These are phyloP conservation scores for Zygosaccharomyces sapae DNA, from an alignment of 1,139 yeast species.

Conservation along the genomic window DNA sequence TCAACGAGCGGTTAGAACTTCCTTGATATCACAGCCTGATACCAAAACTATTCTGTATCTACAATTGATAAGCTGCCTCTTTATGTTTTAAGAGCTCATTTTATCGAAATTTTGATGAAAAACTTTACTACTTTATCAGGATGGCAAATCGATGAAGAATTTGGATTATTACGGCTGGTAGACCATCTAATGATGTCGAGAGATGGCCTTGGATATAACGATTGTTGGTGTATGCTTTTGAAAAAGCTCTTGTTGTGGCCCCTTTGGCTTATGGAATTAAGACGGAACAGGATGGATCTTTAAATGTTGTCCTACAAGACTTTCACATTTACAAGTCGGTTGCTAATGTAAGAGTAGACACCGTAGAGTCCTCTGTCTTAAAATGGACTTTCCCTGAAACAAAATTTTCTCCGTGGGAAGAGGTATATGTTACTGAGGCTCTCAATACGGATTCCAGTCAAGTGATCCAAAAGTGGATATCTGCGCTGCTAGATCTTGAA, in stretches of 20 bases:
- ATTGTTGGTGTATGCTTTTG: constrained; percentile 30
- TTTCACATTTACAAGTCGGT: constrained; percentile 15
- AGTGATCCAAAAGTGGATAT: constrained; percentile 36
- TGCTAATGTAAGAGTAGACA: constrained; percentile 19
- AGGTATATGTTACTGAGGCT: constrained; percentile 21
- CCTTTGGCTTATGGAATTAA: constrained; percentile 8
- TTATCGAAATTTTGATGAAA: constrained; percentile 24
- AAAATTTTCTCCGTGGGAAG: constrained; percentile 5
- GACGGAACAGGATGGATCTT: constrained; percentile 9
- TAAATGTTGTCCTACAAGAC: constrained; percentile 12
- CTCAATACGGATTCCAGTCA: constrained; percentile 19
- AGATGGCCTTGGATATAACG: constrained; percentile 17
- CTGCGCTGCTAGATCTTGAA: constrained; percentile 28
- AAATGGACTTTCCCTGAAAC: constrained; percentile 14
- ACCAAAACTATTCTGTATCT: background rate
- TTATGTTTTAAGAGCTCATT: constrained; percentile 29
- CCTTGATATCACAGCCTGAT: constrained; percentile 2
- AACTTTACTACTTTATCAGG: constrained; percentile 19
- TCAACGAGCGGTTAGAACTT: background rate
- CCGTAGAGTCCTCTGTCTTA: constrained; percentile 26
- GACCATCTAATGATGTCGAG: constrained; percentile 28
- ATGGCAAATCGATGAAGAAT: constrained; percentile 28
- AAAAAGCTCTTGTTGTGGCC: constrained; percentile 24
- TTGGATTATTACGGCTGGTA: constrained; percentile 31
- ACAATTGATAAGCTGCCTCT: constrained; percentile 15